These are phyloP conservation scores for Aphanomyces euteiches DNA, from an alignment of 352 stramenopile species.

Conservation along the genomic window DNA sequence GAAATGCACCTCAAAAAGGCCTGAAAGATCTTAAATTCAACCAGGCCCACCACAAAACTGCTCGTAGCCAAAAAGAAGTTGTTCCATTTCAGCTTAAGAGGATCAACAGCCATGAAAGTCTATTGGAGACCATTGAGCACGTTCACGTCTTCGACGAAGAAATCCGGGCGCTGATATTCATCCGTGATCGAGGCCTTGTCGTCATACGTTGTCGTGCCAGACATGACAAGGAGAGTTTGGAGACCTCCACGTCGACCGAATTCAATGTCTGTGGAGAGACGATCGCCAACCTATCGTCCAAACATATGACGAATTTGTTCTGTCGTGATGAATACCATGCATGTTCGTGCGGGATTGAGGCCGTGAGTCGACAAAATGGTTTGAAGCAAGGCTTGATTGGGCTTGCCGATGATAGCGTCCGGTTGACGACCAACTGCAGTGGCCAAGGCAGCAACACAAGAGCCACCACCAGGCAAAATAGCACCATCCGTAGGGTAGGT, in stretches of 20 bases:
- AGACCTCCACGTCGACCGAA: conserved; percentile 69
- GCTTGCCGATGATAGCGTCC: conserved; percentile 75
- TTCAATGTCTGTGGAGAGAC: conserved; percentile 79
- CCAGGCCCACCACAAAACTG: neutral
- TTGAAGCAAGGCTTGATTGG: conserved; percentile 75
- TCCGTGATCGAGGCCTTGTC: conserved; percentile 55
- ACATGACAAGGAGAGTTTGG: conserved; percentile 72
- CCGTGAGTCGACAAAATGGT: conserved; percentile 73
- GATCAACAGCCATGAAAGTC: neutral
- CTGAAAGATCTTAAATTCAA: neutral
- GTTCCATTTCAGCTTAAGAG: neutral
- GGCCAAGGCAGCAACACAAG: conserved; percentile 65
- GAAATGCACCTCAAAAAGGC: too few relatives aligned
- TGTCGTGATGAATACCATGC: conserved; percentile 49
- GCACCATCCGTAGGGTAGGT: conserved; percentile 72
- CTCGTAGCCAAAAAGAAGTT: neutral
- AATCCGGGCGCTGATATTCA: conserved; percentile 48
- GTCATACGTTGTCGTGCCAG: conserved; percentile 56
- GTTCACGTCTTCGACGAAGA: conserved; percentile 68
- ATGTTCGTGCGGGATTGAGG: conserved; percentile 63
- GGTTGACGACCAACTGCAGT: conserved; percentile 55
- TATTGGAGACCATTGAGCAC: conserved; percentile 56
- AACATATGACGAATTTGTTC: neutral
- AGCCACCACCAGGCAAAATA: conserved; percentile 68
- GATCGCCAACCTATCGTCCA: conserved; percentile 61